phyloP scores from a whole-genome alignment of 768 basidiomycete species.

The Lactarius hatsudake region DNA sequence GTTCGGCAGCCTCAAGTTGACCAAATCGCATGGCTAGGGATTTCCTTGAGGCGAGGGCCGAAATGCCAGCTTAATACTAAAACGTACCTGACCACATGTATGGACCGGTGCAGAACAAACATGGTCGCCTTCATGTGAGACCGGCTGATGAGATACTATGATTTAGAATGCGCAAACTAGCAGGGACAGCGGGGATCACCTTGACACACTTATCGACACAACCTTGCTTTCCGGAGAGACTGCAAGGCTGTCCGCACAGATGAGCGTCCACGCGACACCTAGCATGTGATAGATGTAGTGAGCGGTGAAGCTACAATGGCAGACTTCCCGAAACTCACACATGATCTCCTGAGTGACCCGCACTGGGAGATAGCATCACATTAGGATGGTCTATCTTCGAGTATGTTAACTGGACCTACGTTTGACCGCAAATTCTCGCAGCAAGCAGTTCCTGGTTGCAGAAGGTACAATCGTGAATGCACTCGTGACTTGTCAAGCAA shows the following conservation, averaged over 20 bases:
- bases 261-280: slow-evolving; percentile 47
- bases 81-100: slow-evolving; percentile 51
- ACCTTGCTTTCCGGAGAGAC: slow-evolving; percentile 45
- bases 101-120: slow-evolving; percentile 52
- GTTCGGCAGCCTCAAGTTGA: neutral
- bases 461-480: slow-evolving; percentile 44
- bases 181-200: slow-evolving; percentile 34
- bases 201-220: slow-evolving; percentile 52
- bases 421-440: slow-evolving; percentile 41
- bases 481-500: slow-evolving; percentile 50
- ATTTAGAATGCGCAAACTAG: neutral
- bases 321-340: slow-evolving; percentile 40
- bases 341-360: slow-evolving; percentile 54
- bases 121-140: slow-evolving; percentile 42
- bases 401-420: slow-evolving; percentile 36
- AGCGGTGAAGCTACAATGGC: neutral
- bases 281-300: neutral
- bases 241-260: slow-evolving; percentile 52
- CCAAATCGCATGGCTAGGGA: slow-evolving; percentile 11
- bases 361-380: slow-evolving; percentile 38
- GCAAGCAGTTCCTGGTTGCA: slow-evolving; percentile 34
- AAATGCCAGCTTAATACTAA: too few species aligned
- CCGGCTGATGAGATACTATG: neutral
- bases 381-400: neutral
- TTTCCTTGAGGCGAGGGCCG: too few species aligned